Base-by-base conservation (phyloP, 1,139 yeast species). In the Yamadazyma atlantica region DNA sequence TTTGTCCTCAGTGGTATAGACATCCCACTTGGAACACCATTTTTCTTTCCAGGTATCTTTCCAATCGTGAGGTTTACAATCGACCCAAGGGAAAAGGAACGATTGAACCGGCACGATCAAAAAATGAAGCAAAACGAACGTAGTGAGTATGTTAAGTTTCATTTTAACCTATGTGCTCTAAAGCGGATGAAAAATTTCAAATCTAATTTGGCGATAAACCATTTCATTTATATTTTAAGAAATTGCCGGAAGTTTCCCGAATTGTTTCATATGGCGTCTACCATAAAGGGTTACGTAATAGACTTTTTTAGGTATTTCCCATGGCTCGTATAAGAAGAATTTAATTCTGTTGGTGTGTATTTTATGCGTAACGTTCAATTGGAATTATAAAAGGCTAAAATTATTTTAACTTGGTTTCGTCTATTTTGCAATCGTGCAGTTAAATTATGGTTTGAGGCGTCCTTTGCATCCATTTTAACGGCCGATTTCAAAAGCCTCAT, bases 11-110 rank as follows among this genome's bases (percentile, higher is more conserved):
- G 34, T 35, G 19, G 41, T 34, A 21, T 23, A 29, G 8, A 40
- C 41, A 19, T 38, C 36, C 35, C 35, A 37, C 24, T 40, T 38
- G 5, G 15, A 14, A 33, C 43, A 40, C 29, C 26, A 32, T 29
- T 39, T 37, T 8, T 38, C 32, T 4, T 36, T 22, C 23, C 24
- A 22, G 6, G 3, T 2, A 3, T 30, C 26, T 32, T 32, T 23
- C 30, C 27, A 32, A 24, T 29, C 26, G 11, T 4, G 11, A 11
- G 17, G 36, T 23, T 35, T 33, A 16, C 19, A 30, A 11, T 19
- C 33, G n/a, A 10, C 7, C 15, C 14, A 29, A 15, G 38, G 35
- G 29, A 42, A 43, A 10, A 43, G 39, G 18, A 30, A 32, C 4
- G 37, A 36, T n/a, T 39, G 27, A 9, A 29, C 40, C 4, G 43